These are phyloP conservation scores for Nigrograna mackinnonii DNA, from an alignment of 2,329 filamentous ascomycete species.

Conservation along the genomic window DNA sequence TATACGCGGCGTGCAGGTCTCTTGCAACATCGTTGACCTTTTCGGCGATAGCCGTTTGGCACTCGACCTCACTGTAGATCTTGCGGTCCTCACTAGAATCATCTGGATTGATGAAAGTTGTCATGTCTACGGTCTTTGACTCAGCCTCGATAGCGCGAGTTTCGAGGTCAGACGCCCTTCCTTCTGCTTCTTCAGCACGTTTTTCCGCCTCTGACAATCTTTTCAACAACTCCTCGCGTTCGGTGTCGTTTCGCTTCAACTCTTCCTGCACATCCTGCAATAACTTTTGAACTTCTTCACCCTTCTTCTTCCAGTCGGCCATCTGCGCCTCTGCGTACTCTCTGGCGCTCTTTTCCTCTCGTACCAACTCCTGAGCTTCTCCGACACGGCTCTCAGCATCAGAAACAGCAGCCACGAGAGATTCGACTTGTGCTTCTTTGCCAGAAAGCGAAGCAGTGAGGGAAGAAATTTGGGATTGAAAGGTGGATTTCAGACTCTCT, in stretches of 20 bases:
- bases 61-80: constrained; percentile 45
- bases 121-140: constrained; percentile 75
- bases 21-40: constrained; percentile 75
- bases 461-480: constrained; percentile 92
- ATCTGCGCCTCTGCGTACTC: constrained; percentile 77
- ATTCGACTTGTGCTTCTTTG: constrained; percentile 88
- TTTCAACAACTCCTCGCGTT: constrained; percentile 76
- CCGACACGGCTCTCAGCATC: constrained; percentile 93
- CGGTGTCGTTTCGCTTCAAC: constrained; percentile 75
- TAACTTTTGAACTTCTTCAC: constrained; percentile 82
- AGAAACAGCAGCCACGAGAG: constrained; percentile 81
- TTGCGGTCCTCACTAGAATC: constrained; percentile 39
- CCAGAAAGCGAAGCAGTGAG: constrained; percentile 89
- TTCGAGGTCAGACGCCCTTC: constrained; percentile 72
- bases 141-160: constrained; percentile 53
- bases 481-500: constrained; percentile 87
- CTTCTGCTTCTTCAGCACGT: constrained; percentile 73
- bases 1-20: constrained; percentile 91
- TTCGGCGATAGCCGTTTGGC: constrained; percentile 77
- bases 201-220: constrained; percentile 77
- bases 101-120: constrained; percentile 50
- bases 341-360: constrained; percentile 72
- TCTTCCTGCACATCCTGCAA: constrained; percentile 81
- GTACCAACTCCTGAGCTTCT: constrained; percentile 79
- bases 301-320: constrained; percentile 80